Base-by-base conservation (phyloP, 768 basidiomycete species). In the Scleroderma bovista region DNA sequence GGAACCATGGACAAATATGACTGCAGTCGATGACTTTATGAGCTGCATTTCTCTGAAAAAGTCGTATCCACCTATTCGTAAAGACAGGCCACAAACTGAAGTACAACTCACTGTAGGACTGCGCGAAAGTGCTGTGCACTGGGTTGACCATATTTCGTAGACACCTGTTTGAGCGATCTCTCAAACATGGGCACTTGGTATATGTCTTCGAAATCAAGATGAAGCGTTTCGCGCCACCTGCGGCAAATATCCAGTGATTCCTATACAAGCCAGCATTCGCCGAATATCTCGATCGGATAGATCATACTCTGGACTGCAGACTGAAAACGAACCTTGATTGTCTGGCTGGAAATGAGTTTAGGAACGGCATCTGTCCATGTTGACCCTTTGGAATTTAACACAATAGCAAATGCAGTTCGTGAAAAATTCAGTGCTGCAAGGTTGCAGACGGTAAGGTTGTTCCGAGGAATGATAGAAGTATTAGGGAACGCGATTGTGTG, bases 371-470 rank as follows among this genome's bases (percentile, higher is more conserved):
- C 48, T 19, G 54, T n/a, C 41, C 12, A 57, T 19, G 57, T 20
- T 41, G 38, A n/a, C 2, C 17, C 29, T 42, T 54, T 37, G 16
- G 43, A 42, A 2, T 26, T 45, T 19, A 19, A n/a, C 22, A 50
- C 52, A 16, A 41, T 44, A 13, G 45, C 38, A 20, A 83, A 72
- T 19, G 75, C 68, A 11, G 78, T 55, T 43, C 81, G 71, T 3
- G 74, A 75, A 45, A 79, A 83, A 56, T 85, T 84, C 41, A 85
- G 62, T 2, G 77, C 77, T 5, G 79, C 81, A 20, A 86, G 69
- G 12, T 79, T 78, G 51, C 78, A 77, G 2, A 79, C 69, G 13
- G 79, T 72, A 15, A 44, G 41, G 26, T 45, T 62, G 38, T 50
- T 47, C 48, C 55, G 51, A 20, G 47, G 47, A 15, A 69, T 67